Evolutionary conservation across 192 early-diverging fungal genomes (phyloP), one percentile per base, ranked within the genome.

Genomic region (Helicostylum pulchrum): DNA sequence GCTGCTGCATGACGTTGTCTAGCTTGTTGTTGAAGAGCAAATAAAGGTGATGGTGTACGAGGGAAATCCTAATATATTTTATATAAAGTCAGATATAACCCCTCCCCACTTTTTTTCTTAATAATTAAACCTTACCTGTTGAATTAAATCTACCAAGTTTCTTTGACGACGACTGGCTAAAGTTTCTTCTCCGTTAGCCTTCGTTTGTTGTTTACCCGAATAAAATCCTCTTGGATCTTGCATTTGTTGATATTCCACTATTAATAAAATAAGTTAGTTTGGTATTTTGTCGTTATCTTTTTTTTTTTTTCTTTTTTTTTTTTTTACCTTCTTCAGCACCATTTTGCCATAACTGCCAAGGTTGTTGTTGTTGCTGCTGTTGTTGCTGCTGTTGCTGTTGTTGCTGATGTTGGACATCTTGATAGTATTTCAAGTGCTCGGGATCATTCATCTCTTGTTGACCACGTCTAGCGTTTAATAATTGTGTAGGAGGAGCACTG

Each of bases 401-500:
- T 15, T 65, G 17, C 21, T 47, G 47, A 6, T 30, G 51, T 31
- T 31, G 14, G 53, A 20, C 15, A 23, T 59, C 57, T 44, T 39
- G 14, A 59, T 43, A 42, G 45, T 59, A 59, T 23, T 64, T 64
- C 36, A 34, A 42, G 3, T 34, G 53, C 19, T 55, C 31, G 30
- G 30, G 53, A 17, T 63, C 50, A 34, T 39, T 49, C 20, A n/a
- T 54, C 4, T 21, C 11, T 20, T 49, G 19, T 7, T 64, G 49
- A 2, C 31, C 49, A 64, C 32, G 49, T 64, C 44, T 17, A 43
- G 49, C 53, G 36, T 39, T 39, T 23, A 65, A 39, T 20, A 53
- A 45, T 30, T 63, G 48, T 20, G 87, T 77, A 17, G 91, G 92
- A 11, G 92, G 92, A 9, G 92, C 92, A 66, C 84, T 87, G 53